Evolutionary conservation across 2,329 filamentous ascomycete species (phyloP), one percentile per base, ranked within the genome.

Genomic region (Beauveria sp.): DNA sequence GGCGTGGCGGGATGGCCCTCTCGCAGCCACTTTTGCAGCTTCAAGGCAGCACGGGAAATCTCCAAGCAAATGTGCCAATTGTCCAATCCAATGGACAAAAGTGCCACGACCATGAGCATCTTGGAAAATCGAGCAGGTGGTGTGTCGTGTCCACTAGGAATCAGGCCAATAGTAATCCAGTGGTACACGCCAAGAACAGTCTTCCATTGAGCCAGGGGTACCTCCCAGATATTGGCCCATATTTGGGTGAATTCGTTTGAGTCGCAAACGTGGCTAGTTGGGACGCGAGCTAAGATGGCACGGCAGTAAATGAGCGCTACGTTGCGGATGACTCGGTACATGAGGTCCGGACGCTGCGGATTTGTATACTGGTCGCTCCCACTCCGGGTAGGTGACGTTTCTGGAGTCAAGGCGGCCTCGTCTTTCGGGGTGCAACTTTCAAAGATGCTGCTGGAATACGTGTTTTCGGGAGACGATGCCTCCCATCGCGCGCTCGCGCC

Each of bases 141-240:
- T 14, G 72, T 72, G 4, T 69, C 67, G 50, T 77, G 72, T 48
- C 75, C 75, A 42, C 73, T 71, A 9, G 78, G 73, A 18, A 75
- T 71, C 10, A 81, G 69, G 9, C 75, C 73, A 52, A 81, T 64
- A 64, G 79, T 70, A 26, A 80, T 69, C 80, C 80, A 83, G 55
- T 75, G 70, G 60, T 80, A 79, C 16, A 84, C 75, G 38, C 80
- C 80, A 16, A 80, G 70, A 26, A 79, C 71, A 2, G 72, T 68
- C 62, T 78, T 77, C 80, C 80, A 82, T 5, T 71, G 73, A 3
- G 75, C 69, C 40, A 82, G 70, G 1, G 77, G 75, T 5, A 80
- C 75, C 20, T 75, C 72, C 80, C 80, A 83, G 12, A 77, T 71
- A 3, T 74, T 74, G 16, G 70, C 71, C 80, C 80, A 84, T 5